Evolutionary conservation across 768 basidiomycete species (phyloP), one percentile per base, ranked within the genome.

Genomic region (Hortiboletus flavorubellus): DNA sequence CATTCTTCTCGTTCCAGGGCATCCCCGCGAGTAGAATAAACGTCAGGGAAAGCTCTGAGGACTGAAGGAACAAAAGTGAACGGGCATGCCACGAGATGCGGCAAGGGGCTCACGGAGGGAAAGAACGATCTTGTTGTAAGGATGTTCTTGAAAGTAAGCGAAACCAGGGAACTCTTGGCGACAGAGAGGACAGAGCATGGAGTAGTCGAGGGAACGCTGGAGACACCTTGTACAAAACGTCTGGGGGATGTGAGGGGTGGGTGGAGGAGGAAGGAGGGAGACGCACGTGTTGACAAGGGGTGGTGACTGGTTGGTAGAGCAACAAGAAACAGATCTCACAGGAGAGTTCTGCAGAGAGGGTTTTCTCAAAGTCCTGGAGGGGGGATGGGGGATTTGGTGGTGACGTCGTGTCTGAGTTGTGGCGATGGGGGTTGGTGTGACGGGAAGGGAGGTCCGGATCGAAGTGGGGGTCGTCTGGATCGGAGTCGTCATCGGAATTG

Each of bases 281-380:
- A 78, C 86, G 65, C 66, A 91, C 92, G 73, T 98, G 96, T 70
- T 98, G 95, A 71, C 96, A 98, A 12, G 92, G 91, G 4, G 95
- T 91, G 15, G 96, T 98, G 48, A 94, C 78, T 6, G 96, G 94
- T 59, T 91, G 84, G 72, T 85, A 85, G 60, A 94, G 77, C 38
- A 97, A 74, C 66, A 80, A 80, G 66, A 89, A 89, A 73, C 96
- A 98, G 34, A 98, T 94, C 70, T 94, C 90, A 70, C 96, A 98
- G 18, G 83, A 86, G 51, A 96, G 78, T 61, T 94, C 88, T 11
- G 79, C 63, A 12, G 49, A n/a, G 49, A 89, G 77, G 29, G 83
- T 80, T 67, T 87, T 87, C 64, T 83, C 78, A 54, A 88, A 79
- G 42, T 71, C 68, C 6, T 70, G 64, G 49, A 72, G 69, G 30